A percentile compares a stretch with the other conserved stretches of the same genome.
Conservation (phyloP, 805 yeast species). For the Kluyveromyces starmeri region DNA sequence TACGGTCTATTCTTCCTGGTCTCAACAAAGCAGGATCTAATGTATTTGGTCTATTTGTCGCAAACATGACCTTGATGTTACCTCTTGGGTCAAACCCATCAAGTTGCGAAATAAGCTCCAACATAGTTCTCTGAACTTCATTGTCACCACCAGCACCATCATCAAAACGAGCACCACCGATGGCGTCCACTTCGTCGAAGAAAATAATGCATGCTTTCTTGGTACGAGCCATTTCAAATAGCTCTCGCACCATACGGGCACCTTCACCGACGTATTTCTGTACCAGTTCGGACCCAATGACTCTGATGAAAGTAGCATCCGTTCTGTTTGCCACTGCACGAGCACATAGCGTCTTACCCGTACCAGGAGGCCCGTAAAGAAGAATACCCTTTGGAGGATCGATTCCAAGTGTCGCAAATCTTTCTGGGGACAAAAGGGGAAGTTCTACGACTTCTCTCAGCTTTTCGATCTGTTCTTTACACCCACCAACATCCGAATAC, state of each 20-base stretch:
- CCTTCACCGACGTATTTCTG: slow-evolving; percentile 99
- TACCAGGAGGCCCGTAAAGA: slow-evolving; percentile 97
- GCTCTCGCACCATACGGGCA: slow-evolving; percentile 98
- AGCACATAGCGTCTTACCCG: slow-evolving; percentile 97
- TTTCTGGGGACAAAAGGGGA: slow-evolving; percentile 89
- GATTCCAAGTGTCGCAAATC: slow-evolving; percentile 93
- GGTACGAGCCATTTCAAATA: slow-evolving; percentile 98
- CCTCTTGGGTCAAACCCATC: slow-evolving; percentile 99
- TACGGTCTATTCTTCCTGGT: slow-evolving; percentile 98
- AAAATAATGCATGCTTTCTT: slow-evolving; percentile 97
- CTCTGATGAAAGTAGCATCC: slow-evolving; percentile 96
- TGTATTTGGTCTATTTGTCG: slow-evolving; percentile 96
- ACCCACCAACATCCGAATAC: slow-evolving; percentile 96
- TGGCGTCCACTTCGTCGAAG: slow-evolving; percentile 97
- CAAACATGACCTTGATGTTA: slow-evolving; percentile 98
- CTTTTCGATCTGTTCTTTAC: slow-evolving; percentile 96
- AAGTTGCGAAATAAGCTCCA: slow-evolving; percentile 93
- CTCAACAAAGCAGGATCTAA: slow-evolving; percentile 95
- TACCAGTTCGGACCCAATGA: slow-evolving; percentile 95
- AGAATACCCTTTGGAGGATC: slow-evolving; percentile 99
- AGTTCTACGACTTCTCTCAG: slow-evolving; percentile 92
- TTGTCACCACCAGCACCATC: slow-evolving; percentile 99
- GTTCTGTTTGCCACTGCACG: slow-evolving; percentile 99
- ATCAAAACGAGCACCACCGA: slow-evolving; percentile 99
- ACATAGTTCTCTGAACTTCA: slow-evolving; percentile 98